Base-by-base conservation (phyloP, 2,329 filamentous ascomycete species). In the Colletotrichum sp. region DNA sequence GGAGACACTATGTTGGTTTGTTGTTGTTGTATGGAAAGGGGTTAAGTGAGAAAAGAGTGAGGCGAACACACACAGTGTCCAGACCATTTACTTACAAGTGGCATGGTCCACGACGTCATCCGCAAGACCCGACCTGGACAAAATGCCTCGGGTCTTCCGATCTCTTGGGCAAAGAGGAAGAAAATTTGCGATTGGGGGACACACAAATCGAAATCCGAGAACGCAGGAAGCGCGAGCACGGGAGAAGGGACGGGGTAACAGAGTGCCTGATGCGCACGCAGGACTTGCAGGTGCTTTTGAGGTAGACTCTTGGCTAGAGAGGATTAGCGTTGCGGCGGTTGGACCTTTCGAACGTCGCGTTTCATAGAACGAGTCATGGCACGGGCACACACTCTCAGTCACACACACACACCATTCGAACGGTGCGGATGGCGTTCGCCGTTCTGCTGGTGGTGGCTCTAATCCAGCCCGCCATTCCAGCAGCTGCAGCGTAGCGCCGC, bases 361-460 rank as follows among this genome's bases (percentile, higher is more conserved):
- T 76, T 76, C 74, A 74, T 48, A 52, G 30, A 68, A 59, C 74
- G 70, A 76, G 74, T 76, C 74, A 75, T 55, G 52, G 68, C 60
- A 34, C 70, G 63, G 57, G 24, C 34, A 43, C 34, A 64, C 61
- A n/a, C 21, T 43, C 39, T 43, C 39, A 59, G 55, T 59, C 21
- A 60, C 57, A 28, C 57, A 28, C 55, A 34, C 52, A 39, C 59
- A 55, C 32, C n/a, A 48, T 52, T 43, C 36, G 57, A 73, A 63
- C 55, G 60, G 72, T 66, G 67, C 72, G 67, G 60, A 65, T 66
- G 72, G 67, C 67, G 72, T 71, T 52, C 24, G 63, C 57, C 55
- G 43, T 52, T 52, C 43, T 52, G 4, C 43, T 52, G 43, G 43
- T 24, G 43, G 43, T 52, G 43, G 43, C 43, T 52, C 43, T 52